phyloP scores from a whole-genome alignment of 2,329 filamentous ascomycete genomes.

The Colletotrichum horii region DNA sequence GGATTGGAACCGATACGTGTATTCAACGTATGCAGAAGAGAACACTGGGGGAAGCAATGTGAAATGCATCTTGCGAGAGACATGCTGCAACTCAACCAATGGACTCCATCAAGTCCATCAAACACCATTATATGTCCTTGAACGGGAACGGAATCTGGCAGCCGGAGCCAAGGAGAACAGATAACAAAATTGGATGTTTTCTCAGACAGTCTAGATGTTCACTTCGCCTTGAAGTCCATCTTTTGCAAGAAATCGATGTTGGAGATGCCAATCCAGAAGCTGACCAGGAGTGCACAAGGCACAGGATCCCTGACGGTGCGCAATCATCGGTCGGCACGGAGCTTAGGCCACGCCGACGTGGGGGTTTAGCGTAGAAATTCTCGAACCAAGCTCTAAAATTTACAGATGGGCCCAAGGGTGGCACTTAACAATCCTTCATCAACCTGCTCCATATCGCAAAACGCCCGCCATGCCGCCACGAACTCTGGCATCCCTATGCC shows the following conservation, averaged over 20 bases:
- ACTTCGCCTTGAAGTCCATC: neutral
- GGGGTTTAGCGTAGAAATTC: constrained; percentile 18
- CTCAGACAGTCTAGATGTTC: too few species aligned
- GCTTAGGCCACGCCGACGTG: constrained; percentile 19
- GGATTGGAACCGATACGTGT: neutral
- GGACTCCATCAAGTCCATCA: neutral
- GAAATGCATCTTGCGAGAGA: neutral
- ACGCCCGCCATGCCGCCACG: constrained; percentile 19
- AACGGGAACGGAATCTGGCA: neutral
- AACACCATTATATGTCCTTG: neutral
- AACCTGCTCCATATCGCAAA: neutral
- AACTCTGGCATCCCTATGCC: constrained; percentile 20
- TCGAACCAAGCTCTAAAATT: constrained; percentile 14
- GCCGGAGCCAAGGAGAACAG: neutral
- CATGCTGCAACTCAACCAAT: neutral
- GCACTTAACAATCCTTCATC: neutral
- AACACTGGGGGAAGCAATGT: neutral
- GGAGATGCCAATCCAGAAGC: neutral
- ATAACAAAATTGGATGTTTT: neutral
- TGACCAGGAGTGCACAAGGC: neutral
- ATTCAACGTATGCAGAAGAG: neutral
- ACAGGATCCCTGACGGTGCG: neutral
- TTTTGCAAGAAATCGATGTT: neutral
- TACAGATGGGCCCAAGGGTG: neutral
- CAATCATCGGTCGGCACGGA: constrained; percentile 11